Evolutionary conservation across 2,329 filamentous ascomycete species (phyloP), one percentile per base, ranked within the genome.

Genomic region (Hymenoscyphus repandus): DNA sequence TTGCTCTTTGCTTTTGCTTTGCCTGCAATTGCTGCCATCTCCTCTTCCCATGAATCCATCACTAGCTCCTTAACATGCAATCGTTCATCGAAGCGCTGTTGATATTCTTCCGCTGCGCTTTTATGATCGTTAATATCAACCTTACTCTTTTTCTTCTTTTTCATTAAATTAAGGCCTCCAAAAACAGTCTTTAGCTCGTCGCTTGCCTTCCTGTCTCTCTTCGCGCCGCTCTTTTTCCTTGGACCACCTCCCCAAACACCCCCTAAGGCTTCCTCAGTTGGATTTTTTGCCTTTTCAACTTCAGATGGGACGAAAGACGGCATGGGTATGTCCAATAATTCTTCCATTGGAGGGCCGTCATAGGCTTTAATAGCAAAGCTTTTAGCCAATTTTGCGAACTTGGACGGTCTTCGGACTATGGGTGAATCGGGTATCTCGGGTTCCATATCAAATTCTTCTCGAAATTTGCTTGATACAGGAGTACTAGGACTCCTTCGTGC

Each of bases 401-500:
- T 48, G 10, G 59, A 62, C 10, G 47, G 39, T 15, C 54, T 59
- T 10, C 52, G 53, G 3, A 32, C 6, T 45, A 39, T 39, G 42
- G 42, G 11, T 17, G 36, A 39, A 34, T 39, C 38, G 13, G 44
- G n/a, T 17, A 18, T 5, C 13, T 45, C 33, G 20, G 42, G 40
- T 15, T 55, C 52, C n/a, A 53, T 31, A 18, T 59, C 51, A 45
- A 66, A 66, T 36, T 64, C 62, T 39, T 66, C 64, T 17, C 51
- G 56, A 38, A 65, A 65, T 36, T 60, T 65, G 41, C 62, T 65
- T 1, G 58, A 60, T 17, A 58, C 58, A 6, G 61, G 62, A 15
- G 55, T 60, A 32, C 52, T 59, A n/a, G 53, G 58, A 32, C 42
- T 49, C 27, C 55, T 44, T 38, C 47, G n/a, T 34, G 51, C 40